Conservation (phyloP, 371 early-diverging fungal genomes). For the Apophysomyces trapeziformis region DNA sequence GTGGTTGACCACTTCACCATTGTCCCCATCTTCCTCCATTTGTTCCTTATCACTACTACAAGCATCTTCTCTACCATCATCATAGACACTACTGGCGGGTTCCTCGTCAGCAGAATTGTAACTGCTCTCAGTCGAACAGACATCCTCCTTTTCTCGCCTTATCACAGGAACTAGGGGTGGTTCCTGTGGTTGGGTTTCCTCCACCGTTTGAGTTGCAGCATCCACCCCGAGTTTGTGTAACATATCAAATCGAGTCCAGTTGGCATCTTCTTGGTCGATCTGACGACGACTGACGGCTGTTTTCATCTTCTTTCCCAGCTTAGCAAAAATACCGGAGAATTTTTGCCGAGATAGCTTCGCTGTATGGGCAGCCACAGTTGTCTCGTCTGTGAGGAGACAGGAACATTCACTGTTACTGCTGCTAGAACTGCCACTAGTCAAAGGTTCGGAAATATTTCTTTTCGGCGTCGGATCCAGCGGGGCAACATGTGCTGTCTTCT, state of each 20-base stretch:
- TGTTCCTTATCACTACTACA: background rate
- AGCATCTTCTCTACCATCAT: background rate
- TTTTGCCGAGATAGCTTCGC: background rate
- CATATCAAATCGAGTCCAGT: background rate
- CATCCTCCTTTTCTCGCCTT: too few relatives aligned
- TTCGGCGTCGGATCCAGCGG: background rate
- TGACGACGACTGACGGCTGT: constrained; percentile 5
- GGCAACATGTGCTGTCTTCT: background rate
- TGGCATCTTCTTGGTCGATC: background rate
- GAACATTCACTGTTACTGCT: background rate
- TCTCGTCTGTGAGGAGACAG: background rate
- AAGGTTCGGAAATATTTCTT: constrained; percentile 8
- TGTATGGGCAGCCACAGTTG: background rate
- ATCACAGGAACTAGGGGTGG: background rate
- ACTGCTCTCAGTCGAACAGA: background rate
- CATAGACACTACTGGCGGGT: background rate
- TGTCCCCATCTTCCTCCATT: background rate
- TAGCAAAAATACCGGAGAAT: constrained; percentile 12
- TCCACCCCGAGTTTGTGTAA: background rate
- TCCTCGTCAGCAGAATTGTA: constrained; percentile 3
- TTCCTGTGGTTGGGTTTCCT: background rate
- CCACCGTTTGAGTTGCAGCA: background rate
- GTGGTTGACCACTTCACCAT: too few relatives aligned
- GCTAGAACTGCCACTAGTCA: background rate
- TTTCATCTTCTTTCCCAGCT: constrained; percentile 25